Conservation (phyloP, 2,329 filamentous ascomycete species). For the Colletotrichum kahawae region DNA sequence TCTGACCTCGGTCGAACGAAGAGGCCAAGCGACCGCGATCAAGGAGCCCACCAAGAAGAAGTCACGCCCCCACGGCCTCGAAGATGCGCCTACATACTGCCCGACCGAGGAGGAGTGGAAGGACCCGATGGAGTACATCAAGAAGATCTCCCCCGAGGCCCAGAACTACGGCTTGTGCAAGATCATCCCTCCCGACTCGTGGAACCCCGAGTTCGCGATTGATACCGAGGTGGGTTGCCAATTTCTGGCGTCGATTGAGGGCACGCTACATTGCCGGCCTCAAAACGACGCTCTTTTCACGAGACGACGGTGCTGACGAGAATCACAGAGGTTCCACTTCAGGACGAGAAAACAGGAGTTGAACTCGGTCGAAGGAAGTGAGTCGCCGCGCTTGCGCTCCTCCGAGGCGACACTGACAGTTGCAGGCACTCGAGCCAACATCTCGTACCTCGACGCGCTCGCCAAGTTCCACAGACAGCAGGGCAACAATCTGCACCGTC, state of each 20-base stretch:
- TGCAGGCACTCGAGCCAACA: slow-evolving; percentile 87
- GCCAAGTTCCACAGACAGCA: slow-evolving; percentile 97
- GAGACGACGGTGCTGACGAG: neutral
- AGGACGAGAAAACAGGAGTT: slow-evolving; percentile 94
- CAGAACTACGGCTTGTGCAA: slow-evolving; percentile 91
- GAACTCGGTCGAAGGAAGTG: slow-evolving; percentile 98
- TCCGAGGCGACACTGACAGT: slow-evolving; percentile 37
- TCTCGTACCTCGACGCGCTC: slow-evolving; percentile 94
- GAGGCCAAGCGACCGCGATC: slow-evolving; percentile 79
- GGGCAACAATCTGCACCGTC: slow-evolving; percentile 89
- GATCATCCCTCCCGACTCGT: slow-evolving; percentile 89
- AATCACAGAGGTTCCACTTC: slow-evolving; percentile 86
- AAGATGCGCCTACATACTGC: slow-evolving; percentile 88
- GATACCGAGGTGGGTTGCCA: slow-evolving; percentile 81
- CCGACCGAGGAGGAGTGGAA: slow-evolving; percentile 94
- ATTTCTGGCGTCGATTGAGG: neutral
- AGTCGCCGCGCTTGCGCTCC: slow-evolving; percentile 36
- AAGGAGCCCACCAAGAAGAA: slow-evolving; percentile 79
- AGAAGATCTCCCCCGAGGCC: slow-evolving; percentile 87
- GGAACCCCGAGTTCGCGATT: slow-evolving; percentile 95
- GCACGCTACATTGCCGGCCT: neutral
- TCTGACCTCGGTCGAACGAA: slow-evolving; percentile 87
- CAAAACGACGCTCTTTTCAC: neutral
- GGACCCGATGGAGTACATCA: slow-evolving; percentile 92
- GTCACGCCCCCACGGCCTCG: slow-evolving; percentile 80